Evolutionary conservation across 2,329 filamentous ascomycete genomes (phyloP).

Genomic region (Botryotinia globosa): DNA sequence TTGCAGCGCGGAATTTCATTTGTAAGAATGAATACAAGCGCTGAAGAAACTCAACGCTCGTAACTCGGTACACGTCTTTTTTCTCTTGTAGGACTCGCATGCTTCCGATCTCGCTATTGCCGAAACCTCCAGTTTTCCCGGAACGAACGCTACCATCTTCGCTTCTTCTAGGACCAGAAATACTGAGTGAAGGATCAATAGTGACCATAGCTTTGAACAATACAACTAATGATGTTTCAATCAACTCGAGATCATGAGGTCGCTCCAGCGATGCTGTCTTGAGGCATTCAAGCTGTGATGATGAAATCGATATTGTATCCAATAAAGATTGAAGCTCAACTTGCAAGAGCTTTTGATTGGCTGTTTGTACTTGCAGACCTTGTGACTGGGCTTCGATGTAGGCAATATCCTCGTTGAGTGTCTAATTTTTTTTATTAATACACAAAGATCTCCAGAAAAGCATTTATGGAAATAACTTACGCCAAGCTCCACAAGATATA

Average conservation of each 20-base stretch:
- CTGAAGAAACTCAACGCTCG: slow-evolving; percentile 73
- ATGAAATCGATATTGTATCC: slow-evolving; percentile 84
- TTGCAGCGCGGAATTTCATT: slow-evolving; percentile 72
- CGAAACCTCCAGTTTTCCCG: slow-evolving; percentile 44
- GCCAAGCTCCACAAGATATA: slow-evolving; percentile 92
- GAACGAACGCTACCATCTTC: slow-evolving; percentile 37
- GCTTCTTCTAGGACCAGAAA: slow-evolving; percentile 42
- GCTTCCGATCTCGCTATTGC: slow-evolving; percentile 58
- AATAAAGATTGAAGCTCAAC: slow-evolving; percentile 87
- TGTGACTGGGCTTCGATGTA: slow-evolving; percentile 98
- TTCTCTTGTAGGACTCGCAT: slow-evolving; percentile 96
- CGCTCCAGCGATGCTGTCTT: slow-evolving; percentile 71
- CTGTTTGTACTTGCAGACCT: slow-evolving; percentile 92
- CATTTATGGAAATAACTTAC: slow-evolving; percentile 63
- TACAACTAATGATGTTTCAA: slow-evolving; percentile 73
- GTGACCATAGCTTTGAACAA: slow-evolving; percentile 92
- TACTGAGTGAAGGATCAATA: slow-evolving; percentile 78
- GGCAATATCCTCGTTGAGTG: slow-evolving; percentile 89
- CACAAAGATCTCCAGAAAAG: slow-evolving; percentile 21
- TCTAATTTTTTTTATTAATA: slow-evolving; percentile 50
- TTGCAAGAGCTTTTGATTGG: slow-evolving; percentile 89
- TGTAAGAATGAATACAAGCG: slow-evolving; percentile 80
- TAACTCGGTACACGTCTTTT: slow-evolving; percentile 80
- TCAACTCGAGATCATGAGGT: slow-evolving; percentile 66
- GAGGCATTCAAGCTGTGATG: slow-evolving; percentile 70